A percentile compares a stretch with the other conserved stretches of the same genome.
Conservation (phyloP, 1,284 basidiomycete species). For the Thecaphora frezii region DNA sequence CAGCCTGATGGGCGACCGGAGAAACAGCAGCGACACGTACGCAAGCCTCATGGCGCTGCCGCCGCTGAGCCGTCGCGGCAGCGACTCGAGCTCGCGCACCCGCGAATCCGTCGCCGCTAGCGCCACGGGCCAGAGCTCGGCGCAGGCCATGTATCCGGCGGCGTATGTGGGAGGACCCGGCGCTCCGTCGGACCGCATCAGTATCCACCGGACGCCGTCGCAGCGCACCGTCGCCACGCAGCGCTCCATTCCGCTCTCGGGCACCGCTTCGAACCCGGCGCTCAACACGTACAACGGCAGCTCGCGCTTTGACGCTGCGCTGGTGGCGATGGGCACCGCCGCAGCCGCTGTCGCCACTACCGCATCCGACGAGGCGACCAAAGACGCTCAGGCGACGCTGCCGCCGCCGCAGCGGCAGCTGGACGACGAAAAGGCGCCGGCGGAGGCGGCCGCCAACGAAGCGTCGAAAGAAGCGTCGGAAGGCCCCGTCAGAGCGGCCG, state of each 20-base stretch:
- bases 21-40: slow-evolving; percentile 48
- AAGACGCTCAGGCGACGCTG: no score
- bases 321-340: no score
- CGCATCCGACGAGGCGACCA: no score
- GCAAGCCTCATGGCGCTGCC: slow-evolving; percentile 51
- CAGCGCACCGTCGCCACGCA: slow-evolving; percentile 51
- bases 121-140: slow-evolving; percentile 41
- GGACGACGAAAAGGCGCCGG: no score
- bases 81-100: slow-evolving; percentile 43
- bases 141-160: slow-evolving; percentile 38
- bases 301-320: no score
- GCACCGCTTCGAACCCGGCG: slow-evolving; percentile 27
- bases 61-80: slow-evolving; percentile 52
- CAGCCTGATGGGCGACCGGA: slow-evolving; percentile 45
- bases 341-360: no score
- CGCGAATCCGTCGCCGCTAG: slow-evolving; percentile 36
- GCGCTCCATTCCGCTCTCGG: slow-evolving; percentile 43
- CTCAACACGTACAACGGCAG: slow-evolving; percentile 19
- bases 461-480: no score
- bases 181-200: slow-evolving; percentile 22
- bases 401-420: no score
- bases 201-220: slow-evolving; percentile 48
- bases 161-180: slow-evolving; percentile 11
- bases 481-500: no score
- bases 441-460: no score